Conservation (phyloP, 108 stramenopile genomes). For the Nitzschia sp. region DNA sequence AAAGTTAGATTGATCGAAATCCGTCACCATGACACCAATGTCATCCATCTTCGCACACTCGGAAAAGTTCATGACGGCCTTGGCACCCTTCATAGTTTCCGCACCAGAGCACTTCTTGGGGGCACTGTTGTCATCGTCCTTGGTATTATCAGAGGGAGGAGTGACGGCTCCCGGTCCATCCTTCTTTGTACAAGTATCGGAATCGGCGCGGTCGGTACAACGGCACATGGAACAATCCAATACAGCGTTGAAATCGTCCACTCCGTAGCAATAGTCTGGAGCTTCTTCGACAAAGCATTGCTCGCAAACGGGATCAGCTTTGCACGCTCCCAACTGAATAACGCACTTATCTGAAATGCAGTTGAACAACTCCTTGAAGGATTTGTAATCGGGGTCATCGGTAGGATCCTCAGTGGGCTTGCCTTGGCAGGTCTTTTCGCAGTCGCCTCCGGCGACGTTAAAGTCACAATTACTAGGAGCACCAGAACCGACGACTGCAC, state of each 20-base stretch:
- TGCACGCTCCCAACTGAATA: conserved; percentile 74
- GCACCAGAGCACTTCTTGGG: conserved; percentile 54
- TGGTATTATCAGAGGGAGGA: conserved; percentile 13
- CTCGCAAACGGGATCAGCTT: conserved; percentile 57
- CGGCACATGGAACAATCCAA: conserved; percentile 81
- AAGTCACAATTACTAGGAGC: conserved; percentile 72
- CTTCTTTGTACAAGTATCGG: conserved; percentile 57
- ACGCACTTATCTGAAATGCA: conserved; percentile 81
- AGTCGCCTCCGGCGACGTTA: conserved; percentile 47
- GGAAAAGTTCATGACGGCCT: conserved; percentile 64
- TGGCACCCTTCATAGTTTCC: conserved; percentile 61
- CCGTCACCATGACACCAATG: conserved; percentile 66
- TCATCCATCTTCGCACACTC: conserved; percentile 70
- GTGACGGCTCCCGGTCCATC: conserved; percentile 24
- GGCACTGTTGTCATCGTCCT: conserved; percentile 31
- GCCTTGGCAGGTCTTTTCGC: conserved; percentile 64
- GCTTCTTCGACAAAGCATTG: conserved; percentile 49
- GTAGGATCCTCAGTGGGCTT: conserved; percentile 40
- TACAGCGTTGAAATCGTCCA: conserved; percentile 55
- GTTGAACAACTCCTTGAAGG: conserved; percentile 70
- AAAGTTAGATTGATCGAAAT: conserved; percentile 90
- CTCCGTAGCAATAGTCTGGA: conserved; percentile 40
- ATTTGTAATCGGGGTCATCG: conserved; percentile 76
- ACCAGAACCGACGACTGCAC: conserved; percentile 65
- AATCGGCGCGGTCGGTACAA: conserved; percentile 57